These are phyloP conservation scores for Cicer yamashitae DNA, from an alignment of 306 rosid species.

Conservation along the genomic window DNA sequence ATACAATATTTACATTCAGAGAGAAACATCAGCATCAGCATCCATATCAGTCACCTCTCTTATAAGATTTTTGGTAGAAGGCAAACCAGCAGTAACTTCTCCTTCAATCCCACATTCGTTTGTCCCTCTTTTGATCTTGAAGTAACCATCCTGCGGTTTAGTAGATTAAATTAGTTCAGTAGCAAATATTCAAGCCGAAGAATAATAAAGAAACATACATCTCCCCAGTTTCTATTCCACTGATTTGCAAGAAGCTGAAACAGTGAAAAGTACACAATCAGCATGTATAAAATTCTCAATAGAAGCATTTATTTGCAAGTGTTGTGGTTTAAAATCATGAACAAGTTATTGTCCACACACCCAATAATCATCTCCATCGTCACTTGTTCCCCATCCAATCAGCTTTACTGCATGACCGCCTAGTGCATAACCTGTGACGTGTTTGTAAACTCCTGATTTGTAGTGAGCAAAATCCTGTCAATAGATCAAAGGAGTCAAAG, in stretches of 20 bases:
- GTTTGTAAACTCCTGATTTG: conserved; percentile 95
- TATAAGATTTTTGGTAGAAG: conserved; percentile 65
- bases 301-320: not conserved
- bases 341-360: conserved; percentile 51
- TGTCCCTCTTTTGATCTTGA: conserved; percentile 84
- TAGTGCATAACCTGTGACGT: conserved; percentile 67
- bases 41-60: conserved; percentile 53
- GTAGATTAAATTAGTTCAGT: not conserved
- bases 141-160: conserved; percentile 90
- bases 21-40: conserved; percentile 52
- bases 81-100: conserved; percentile 79
- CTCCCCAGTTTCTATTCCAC: conserved; percentile 97
- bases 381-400: conserved; percentile 94
- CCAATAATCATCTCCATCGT: conserved; percentile 90
- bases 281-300: conserved; percentile 13
- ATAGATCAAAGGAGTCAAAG: conserved; percentile 38
- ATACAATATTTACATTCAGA: conserved; percentile 43
- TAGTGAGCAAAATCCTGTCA: conserved; percentile 95
- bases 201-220: conserved; percentile 60
- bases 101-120: conserved; percentile 90
- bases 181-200: conserved; percentile 34
- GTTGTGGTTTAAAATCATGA: conserved; percentile 11
- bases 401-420: conserved; percentile 99
- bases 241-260: conserved; percentile 93
- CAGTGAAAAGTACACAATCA: conserved; percentile 43